Percentiles rank a stretch among this genome's conserved stretches.
Conservation (phyloP, 2,329 filamentous ascomycete genomes). For the Scedosporium dehoogii region DNA sequence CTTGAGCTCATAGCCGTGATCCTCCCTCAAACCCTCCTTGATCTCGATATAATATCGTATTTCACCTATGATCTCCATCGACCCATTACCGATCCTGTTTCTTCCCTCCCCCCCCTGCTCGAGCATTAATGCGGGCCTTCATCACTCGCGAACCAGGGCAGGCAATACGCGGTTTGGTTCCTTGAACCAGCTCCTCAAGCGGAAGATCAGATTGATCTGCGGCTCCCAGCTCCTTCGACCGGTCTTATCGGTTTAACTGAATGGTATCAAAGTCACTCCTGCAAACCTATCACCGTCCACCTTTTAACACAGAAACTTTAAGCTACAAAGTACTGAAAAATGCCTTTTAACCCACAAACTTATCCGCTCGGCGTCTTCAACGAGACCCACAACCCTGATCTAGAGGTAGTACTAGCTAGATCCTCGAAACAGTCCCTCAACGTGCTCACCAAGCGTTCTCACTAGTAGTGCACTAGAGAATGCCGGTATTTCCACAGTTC, state of each 20-base stretch:
- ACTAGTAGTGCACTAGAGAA: no score
- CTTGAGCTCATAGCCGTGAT: background rate
- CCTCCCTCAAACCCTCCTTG: background rate
- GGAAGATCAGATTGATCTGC: background rate
- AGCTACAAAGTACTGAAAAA: background rate
- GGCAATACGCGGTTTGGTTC: no score
- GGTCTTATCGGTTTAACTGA: background rate
- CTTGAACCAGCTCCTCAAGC: no score
- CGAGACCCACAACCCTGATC: background rate
- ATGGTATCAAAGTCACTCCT: background rate
- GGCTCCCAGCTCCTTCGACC: background rate
- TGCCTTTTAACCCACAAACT: background rate
- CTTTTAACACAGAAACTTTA: background rate
- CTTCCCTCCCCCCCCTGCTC: background rate
- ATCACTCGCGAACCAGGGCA: background rate
- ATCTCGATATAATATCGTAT: background rate
- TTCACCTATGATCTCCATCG: background rate
- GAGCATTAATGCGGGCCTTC: background rate
- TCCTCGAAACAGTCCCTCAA: background rate
- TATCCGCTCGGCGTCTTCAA: background rate
- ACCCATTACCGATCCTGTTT: background rate
- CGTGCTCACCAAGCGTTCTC: background rate
- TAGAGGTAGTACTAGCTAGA: no score
- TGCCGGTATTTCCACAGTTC: no score
- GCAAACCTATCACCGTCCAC: background rate